A percentile compares a stretch with the other conserved stretches of the same genome.
Conservation (phyloP, 495 filamentous ascomycete genomes). For the Neurospora tetrasperma region DNA sequence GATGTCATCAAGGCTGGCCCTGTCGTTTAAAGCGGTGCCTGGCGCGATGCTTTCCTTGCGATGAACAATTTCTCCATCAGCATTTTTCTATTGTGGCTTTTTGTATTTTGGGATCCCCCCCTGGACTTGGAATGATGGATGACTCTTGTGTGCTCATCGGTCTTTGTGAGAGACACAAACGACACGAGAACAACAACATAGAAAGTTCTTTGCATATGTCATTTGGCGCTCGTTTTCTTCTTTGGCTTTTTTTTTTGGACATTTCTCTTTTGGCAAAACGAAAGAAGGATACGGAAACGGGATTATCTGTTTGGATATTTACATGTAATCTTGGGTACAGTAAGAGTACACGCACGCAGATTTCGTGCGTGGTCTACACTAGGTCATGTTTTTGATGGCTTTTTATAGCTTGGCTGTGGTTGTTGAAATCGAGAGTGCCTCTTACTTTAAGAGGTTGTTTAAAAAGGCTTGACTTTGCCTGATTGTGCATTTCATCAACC, state of each 20-base stretch:
- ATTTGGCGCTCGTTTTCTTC: slow-evolving; percentile 3
- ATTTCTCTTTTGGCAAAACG: background rate
- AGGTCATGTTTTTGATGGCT: background rate
- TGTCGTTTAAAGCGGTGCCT: slow-evolving; percentile 21
- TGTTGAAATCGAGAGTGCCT: background rate
- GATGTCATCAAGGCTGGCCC: slow-evolving; percentile 70
- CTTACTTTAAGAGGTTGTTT: background rate
- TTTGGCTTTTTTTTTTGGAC: slow-evolving; percentile 1
- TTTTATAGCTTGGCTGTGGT: background rate
- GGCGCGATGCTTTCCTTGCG: background rate
- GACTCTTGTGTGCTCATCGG: background rate
- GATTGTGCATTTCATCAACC: too few species aligned
- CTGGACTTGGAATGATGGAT: background rate
- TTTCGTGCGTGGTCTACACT: background rate
- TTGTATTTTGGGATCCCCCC: slow-evolving; percentile 3
- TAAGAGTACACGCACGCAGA: background rate
- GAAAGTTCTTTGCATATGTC: slow-evolving; percentile 7
- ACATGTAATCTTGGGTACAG: background rate
- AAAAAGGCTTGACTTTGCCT: too few species aligned
- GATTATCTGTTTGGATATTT: background rate
- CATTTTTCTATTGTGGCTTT: background rate
- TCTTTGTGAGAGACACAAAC: background rate
- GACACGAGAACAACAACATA: background rate
- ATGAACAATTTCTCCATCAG: background rate
- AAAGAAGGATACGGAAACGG: background rate